Conservation (phyloP, 495 filamentous ascomycete species). For the Terfezia claveryi region DNA sequence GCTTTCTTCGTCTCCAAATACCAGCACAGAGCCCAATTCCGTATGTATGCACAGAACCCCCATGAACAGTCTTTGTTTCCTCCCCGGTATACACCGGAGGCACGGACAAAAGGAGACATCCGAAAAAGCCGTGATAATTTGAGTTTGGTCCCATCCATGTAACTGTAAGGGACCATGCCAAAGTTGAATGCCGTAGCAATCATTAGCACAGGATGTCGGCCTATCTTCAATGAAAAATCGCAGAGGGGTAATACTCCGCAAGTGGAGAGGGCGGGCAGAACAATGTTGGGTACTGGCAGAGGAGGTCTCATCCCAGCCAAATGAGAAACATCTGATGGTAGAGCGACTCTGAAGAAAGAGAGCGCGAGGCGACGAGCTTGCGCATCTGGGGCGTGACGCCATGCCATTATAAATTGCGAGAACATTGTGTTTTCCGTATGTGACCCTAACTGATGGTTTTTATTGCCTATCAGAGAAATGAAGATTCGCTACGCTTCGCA, state of each 20-base stretch:
- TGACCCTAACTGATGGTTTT: slow-evolving; percentile 3
- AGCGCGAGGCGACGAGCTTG: slow-evolving; percentile 5
- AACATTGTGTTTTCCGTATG: slow-evolving; percentile 16
- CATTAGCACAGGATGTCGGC: slow-evolving; percentile 13
- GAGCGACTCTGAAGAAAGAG: background rate
- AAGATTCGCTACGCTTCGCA: slow-evolving; percentile 16
- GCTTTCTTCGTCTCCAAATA: background rate
- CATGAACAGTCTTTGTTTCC: slow-evolving; percentile 16
- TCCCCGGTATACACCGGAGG: slow-evolving; percentile 12
- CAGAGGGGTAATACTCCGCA: slow-evolving; percentile 6
- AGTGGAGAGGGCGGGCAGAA: slow-evolving; percentile 16
- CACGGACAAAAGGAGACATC: slow-evolving; percentile 18
- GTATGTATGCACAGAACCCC: slow-evolving; percentile 19
- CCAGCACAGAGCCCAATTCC: slow-evolving; percentile 4
- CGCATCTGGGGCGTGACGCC: slow-evolving; percentile 16
- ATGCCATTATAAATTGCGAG: slow-evolving; percentile 12
- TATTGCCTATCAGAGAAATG: background rate
- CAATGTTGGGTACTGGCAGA: background rate
- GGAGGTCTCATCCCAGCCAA: too few relatives aligned
- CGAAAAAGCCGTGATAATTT: slow-evolving; percentile 16
- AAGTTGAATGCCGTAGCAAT: slow-evolving; percentile 4
- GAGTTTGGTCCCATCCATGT: slow-evolving; percentile 1
- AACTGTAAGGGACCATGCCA: slow-evolving; percentile 1
- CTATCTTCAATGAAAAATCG: slow-evolving; percentile 9
- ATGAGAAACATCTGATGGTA: background rate